Percentiles rank a stretch among this genome's conserved stretches.
These are phyloP conservation scores for Lecanicillium sp. DNA, from an alignment of 2,329 filamentous ascomycete genomes.

Conservation along the genomic window DNA sequence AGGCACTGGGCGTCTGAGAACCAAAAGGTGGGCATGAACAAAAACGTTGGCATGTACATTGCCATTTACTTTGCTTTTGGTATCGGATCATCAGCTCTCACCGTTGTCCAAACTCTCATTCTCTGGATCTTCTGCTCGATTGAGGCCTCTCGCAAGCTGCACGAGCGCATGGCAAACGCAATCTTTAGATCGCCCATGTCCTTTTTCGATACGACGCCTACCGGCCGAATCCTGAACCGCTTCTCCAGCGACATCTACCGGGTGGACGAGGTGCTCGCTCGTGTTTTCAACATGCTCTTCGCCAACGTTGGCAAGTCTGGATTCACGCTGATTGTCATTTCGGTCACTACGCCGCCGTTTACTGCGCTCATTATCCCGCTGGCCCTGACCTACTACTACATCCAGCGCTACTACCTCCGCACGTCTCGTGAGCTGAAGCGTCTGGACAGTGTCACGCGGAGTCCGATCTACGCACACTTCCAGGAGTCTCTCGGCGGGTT, in stretches of 20 bases:
- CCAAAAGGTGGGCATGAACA: conserved; percentile 57
- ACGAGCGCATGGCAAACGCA: conserved; percentile 93
- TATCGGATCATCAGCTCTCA: conserved; percentile 74
- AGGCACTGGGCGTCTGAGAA: conserved; percentile 88
- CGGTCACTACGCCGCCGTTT: conserved; percentile 73
- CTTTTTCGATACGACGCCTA: conserved; percentile 96
- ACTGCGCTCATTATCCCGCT: conserved; percentile 74
- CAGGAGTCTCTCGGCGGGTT: conserved; percentile 93
- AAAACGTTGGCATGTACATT: conserved; percentile 79
- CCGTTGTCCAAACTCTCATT: conserved; percentile 86
- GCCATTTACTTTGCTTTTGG: conserved; percentile 95
- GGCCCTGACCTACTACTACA: conserved; percentile 74
- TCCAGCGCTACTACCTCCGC: conserved; percentile 93
- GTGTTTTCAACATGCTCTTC: conserved; percentile 96
- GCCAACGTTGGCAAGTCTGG: conserved; percentile 65
- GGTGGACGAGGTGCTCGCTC: conserved; percentile 87
- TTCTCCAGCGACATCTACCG: conserved; percentile 82
- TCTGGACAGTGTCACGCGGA: conserved; percentile 88
- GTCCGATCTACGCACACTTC: conserved; percentile 96
- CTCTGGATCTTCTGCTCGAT: conserved; percentile 99
- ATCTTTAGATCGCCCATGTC: conserved; percentile 98
- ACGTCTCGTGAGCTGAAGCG: conserved; percentile 95
- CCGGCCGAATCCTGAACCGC: conserved; percentile 91
- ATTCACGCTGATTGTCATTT: conserved; percentile 85
- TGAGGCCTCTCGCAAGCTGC: conserved; percentile 92